Evolutionary conservation across 805 yeast species (phyloP), one percentile per base, ranked within the genome.

Genomic region (Maudiozyma bulderi): DNA sequence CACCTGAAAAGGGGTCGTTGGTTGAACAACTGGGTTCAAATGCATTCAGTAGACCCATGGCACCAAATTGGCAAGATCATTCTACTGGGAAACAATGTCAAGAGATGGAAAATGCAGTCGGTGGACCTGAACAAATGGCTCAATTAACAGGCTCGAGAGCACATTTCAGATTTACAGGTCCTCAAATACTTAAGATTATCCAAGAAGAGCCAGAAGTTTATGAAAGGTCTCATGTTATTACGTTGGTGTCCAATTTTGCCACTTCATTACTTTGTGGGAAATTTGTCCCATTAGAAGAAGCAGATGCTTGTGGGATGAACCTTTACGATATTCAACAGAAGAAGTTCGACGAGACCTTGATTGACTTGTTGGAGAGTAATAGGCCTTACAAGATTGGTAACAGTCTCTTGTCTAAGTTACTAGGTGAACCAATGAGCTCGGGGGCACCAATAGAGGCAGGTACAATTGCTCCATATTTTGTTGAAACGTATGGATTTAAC

Each of bases 41-140:
- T 1, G 83, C 84, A 1, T 82, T 86, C 54, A 71, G 91, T 1
- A 73, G 80, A 56, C 70, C 74, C 6, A 73, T 73, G 40, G 82
- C 95, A 5, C 95, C 96, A 8, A 89, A 90, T 61, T 89, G 97
- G 97, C 97, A 89, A 66, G 96, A 89, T 60, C 95, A 87, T 61
- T 83, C 93, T 28, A 89, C 97, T 0, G 83, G 78, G 4, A 66
- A 72, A 20, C 95, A 89, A 62, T 73, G 86, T 49, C 60, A 69
- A 31, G 73, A 64, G 34, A 82, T 87, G 57, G 93, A 86, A 58
- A 61, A 62, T 0, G 70, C 70, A 1, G 76, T 76, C 9, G 89
- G 86, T 3, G 93, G 90, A 31, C 68, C 75, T 10, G 57, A 68
- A 6, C 54, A 55, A 9, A 68, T 89, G 59, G 89, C 95, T 7